Percentiles rank a stretch among this genome's conserved stretches.
Evolutionary conservation across 1,139 yeast genomes (phyloP).

Genomic region (Candida smagusa): DNA sequence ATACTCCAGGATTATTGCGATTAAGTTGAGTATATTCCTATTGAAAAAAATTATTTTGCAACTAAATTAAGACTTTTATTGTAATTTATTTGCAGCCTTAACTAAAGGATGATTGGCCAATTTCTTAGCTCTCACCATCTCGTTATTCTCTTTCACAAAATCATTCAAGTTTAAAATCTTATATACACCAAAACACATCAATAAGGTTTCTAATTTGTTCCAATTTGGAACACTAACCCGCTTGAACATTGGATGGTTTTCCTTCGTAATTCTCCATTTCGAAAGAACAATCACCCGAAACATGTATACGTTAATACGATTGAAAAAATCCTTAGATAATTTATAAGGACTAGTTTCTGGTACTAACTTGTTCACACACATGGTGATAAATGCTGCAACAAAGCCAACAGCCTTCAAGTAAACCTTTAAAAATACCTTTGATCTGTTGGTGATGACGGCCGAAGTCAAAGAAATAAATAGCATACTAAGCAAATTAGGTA

Average conservation of each 20-base stretch:
- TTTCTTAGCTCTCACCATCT: conserved; percentile 4
- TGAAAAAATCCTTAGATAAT: conserved; percentile 26
- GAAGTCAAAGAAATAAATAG: conserved; percentile 34
- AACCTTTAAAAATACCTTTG: conserved; percentile 29
- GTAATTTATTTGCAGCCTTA: conserved; percentile 2
- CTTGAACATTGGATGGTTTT: conserved; percentile 34
- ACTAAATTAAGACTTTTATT: no score
- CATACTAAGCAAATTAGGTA: conserved; percentile 37
- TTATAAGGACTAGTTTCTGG: conserved; percentile 20
- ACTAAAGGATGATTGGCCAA: conserved; percentile 5
- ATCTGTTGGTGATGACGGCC: conserved; percentile 23
- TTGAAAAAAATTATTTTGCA: no score
- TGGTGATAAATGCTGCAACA: conserved; percentile 29
- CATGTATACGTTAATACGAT: conserved; percentile 33
- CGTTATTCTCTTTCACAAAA: conserved; percentile 17
- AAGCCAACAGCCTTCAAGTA: conserved; percentile 39
- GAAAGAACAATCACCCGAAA: conserved; percentile 35
- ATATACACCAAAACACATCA: conserved; percentile 39
- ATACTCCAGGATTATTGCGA: no score
- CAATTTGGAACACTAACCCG: conserved; percentile 25
- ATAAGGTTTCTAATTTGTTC: conserved; percentile 32
- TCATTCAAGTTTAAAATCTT: conserved; percentile 41
- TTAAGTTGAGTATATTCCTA: no score
- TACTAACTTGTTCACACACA: conserved; percentile 23
- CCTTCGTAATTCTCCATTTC: conserved; percentile 44